Evolutionary conservation across 2,329 filamentous ascomycete genomes (phyloP), one percentile per base, ranked within the genome.

Genomic region (Penicillium hesseltinei): DNA sequence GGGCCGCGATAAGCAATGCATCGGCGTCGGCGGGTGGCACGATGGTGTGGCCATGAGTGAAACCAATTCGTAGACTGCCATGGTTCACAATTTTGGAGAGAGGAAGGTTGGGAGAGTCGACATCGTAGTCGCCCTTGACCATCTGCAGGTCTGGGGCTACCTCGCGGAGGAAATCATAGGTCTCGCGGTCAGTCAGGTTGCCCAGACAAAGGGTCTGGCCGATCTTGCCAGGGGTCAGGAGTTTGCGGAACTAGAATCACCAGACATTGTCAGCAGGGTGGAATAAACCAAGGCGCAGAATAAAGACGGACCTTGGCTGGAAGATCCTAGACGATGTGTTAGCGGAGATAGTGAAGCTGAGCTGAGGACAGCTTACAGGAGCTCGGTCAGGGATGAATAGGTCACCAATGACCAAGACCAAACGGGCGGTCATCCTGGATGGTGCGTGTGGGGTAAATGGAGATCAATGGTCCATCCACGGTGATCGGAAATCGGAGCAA

Each of bases 341-440:
- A 56, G 61, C 48, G 23, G 59, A 58, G 58, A 62, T 61, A 58
- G 45, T 62, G 60, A 61, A 38, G 25, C n/a, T 33, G 54, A 44
- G 53, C 36, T 42, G 59, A 47, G 43, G 56, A 49, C 51, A 52
- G 74, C 78, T 66, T 74, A 84, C 92, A 63, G 94, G 87, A 68
- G 91, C 92, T 74, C 92, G 84, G 77, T 96, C 92, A 69, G 92
- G 92, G 77, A 96, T 96, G 80, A 96, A 92, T 54, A 96, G 85
- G 80, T 96, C 92, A 75, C 91, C 91, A 67, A 96, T 91, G 72
- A 94, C 91, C 73, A 96, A 85, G 72, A 96, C 92, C 66, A 96
- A 83, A 78, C 93, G 91, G 63, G 91, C 91, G 80, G 93, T 91
- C 81, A 86, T 88, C 52, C 55, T 72, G 69, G 56, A 65, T 54